These are phyloP conservation scores for Aspergillus diversus DNA, from an alignment of 495 filamentous ascomycete species.

Conservation along the genomic window DNA sequence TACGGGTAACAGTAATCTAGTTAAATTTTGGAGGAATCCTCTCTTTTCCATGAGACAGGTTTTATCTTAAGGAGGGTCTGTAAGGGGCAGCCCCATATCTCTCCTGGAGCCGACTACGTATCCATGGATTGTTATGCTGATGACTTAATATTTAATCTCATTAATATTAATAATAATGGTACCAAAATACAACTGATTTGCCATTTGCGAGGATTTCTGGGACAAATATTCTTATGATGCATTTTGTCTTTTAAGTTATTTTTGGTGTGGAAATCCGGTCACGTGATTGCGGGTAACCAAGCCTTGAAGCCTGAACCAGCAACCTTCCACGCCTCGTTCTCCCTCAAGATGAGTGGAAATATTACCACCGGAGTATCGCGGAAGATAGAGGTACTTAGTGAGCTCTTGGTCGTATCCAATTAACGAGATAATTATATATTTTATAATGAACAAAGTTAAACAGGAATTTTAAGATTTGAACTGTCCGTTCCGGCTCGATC, in stretches of 20 bases:
- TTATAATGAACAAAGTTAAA: too few relatives aligned
- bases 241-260: conserved; percentile 1
- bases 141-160: conserved; percentile 5
- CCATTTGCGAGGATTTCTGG: background rate
- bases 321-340: too few relatives aligned
- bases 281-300: conserved; percentile 3
- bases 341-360: too few relatives aligned
- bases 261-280: background rate
- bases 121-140: conserved; percentile 3
- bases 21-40: background rate
- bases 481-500: too few relatives aligned
- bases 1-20: background rate
- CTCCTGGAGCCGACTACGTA: conserved; percentile 8
- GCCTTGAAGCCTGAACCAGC: background rate
- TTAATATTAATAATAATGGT: background rate
- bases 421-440: too few relatives aligned
- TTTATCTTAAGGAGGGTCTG: conserved; percentile 3
- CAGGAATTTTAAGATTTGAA: too few relatives aligned
- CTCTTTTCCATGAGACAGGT: background rate
- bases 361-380: too few relatives aligned
- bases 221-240: background rate
- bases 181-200: background rate
- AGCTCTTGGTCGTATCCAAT: too few relatives aligned
- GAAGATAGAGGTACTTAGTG: too few relatives aligned
- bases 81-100: conserved; percentile 7